Evolutionary conservation across 2,329 filamentous ascomycete species (phyloP).

Genomic region (Pseudopyrenochaeta lycopersici): DNA sequence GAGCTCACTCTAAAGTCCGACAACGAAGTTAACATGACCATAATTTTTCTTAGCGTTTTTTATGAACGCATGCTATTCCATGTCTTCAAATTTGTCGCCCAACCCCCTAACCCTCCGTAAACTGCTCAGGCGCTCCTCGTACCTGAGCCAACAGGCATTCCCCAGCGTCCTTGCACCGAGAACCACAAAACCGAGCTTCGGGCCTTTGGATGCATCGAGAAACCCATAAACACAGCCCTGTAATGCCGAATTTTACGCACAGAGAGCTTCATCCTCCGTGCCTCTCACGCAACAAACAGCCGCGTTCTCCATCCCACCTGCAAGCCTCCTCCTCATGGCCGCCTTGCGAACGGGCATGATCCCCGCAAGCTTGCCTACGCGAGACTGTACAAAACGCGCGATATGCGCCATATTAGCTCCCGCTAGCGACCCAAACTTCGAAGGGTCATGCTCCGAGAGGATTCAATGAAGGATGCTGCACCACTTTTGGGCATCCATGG

Average conservation of each 20-base stretch:
- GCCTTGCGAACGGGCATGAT: conserved; percentile 20
- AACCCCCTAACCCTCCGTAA: not conserved
- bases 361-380: conserved; percentile 14
- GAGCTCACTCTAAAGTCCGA: no score
- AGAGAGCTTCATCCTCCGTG: not conserved
- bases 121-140: not conserved
- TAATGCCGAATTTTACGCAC: not conserved
- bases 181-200: no score
- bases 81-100: not conserved
- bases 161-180: not conserved
- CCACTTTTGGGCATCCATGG: not conserved
- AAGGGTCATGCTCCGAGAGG: not conserved
- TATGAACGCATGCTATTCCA: not conserved
- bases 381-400: conserved; percentile 18
- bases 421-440: conserved; percentile 23
- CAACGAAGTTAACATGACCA: not conserved
- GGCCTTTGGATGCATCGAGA: no score
- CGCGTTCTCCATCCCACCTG: not conserved
- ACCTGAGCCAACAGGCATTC: not conserved
- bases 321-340: conserved; percentile 15
- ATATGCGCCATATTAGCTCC: conserved; percentile 16
- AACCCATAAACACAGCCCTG: no score
- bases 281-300: not conserved
- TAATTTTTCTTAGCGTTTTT: not conserved
- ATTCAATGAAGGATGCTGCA: not conserved